Percentiles rank a stretch among this genome's conserved stretches.
Evolutionary conservation across 768 basidiomycete genomes (phyloP).

Genomic region (Chiua virens): DNA sequence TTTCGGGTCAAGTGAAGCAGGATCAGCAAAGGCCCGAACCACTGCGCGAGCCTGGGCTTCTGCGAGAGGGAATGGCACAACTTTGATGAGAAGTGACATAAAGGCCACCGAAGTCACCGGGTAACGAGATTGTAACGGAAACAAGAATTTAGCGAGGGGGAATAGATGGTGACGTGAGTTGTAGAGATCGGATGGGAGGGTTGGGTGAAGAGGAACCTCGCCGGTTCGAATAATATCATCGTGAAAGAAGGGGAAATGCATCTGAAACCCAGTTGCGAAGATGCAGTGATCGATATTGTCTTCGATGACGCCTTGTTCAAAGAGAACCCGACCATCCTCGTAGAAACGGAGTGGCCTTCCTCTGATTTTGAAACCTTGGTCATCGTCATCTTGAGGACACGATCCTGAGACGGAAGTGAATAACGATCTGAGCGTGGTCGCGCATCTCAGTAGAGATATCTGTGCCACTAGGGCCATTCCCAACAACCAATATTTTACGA

Average conservation of each 20-base stretch:
- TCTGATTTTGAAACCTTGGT: constrained; percentile 39
- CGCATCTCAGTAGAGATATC: constrained; percentile 67
- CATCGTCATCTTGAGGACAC: constrained; percentile 31
- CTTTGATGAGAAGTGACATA: constrained; percentile 55
- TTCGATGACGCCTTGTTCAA: constrained; percentile 60
- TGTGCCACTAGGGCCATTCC: constrained; percentile 62
- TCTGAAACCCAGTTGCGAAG: constrained; percentile 75
- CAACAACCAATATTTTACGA: constrained; percentile 45
- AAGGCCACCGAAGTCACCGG: constrained; percentile 60
- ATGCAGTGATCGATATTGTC: constrained; percentile 59
- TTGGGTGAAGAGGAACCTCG: constrained; percentile 46
- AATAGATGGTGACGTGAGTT: constrained; percentile 70
- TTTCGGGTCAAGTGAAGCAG: constrained; percentile 46
- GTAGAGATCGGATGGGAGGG: constrained; percentile 50
- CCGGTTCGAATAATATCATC: constrained; percentile 34
- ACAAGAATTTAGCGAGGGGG: constrained; percentile 69
- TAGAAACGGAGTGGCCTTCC: constrained; percentile 44
- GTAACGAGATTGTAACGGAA: constrained; percentile 53
- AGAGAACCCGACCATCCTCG: constrained; percentile 46
- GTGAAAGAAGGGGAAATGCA: constrained; percentile 61
- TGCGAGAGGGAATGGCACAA: constrained; percentile 73
- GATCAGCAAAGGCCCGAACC: constrained; percentile 53
- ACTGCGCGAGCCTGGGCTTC: constrained; percentile 76
- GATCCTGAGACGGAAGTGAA: constrained; percentile 55
- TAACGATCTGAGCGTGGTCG: constrained; percentile 41